phyloP scores from a whole-genome alignment of 768 basidiomycete species.

The Termitomyces sp. region DNA sequence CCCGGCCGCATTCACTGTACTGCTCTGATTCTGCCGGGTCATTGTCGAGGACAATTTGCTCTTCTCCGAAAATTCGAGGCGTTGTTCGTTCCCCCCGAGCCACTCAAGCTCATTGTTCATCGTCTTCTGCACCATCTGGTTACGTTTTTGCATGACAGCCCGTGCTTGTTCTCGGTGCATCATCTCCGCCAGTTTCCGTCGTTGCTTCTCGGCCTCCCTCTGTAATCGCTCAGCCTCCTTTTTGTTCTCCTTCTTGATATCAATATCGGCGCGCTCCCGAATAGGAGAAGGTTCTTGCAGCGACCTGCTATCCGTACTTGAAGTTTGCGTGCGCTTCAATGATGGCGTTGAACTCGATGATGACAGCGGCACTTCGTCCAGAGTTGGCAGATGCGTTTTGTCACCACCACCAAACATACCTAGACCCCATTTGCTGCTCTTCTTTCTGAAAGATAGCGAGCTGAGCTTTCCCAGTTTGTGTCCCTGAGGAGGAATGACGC shows the following conservation, averaged over 20 bases:
- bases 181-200: constrained; percentile 68
- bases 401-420: constrained; percentile 70
- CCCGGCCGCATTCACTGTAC: constrained; percentile 53
- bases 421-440: constrained; percentile 60
- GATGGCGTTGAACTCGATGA: constrained; percentile 53
- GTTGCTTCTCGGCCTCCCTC: constrained; percentile 80
- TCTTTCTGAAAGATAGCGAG: constrained; percentile 62
- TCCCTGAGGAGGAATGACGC: constrained; percentile 33
- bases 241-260: constrained; percentile 65
- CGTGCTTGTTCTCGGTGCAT: constrained; percentile 83
- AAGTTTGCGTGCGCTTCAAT: constrained; percentile 75
- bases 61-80: constrained; percentile 35
- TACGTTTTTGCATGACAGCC: constrained; percentile 89
- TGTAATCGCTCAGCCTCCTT: constrained; percentile 76
- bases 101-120: constrained; percentile 57
- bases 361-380: constrained; percentile 61
- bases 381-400: constrained; percentile 64
- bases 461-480: constrained; percentile 55
- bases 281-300: constrained; percentile 49
- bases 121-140: constrained; percentile 61
- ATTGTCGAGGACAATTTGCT: constrained; percentile 56
- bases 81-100: constrained; percentile 44
- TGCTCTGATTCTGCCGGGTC: constrained; percentile 51
- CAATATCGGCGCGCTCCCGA: constrained; percentile 36
- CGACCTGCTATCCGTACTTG: constrained; percentile 68